These are phyloP conservation scores for Rubia occidens DNA, from an alignment of 305 asterid species.

Conservation along the genomic window DNA sequence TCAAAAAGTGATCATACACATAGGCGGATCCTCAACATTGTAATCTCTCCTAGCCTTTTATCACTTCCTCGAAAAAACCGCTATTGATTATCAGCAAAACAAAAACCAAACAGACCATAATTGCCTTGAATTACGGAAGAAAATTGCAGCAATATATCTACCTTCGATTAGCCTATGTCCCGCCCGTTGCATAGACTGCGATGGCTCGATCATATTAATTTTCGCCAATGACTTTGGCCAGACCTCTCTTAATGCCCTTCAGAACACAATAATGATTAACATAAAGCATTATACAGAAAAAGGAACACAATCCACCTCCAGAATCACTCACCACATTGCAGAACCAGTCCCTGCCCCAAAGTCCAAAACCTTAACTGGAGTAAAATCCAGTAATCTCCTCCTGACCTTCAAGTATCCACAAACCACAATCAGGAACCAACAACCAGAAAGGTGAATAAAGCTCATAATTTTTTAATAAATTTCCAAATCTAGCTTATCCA, in stretches of 20 bases:
- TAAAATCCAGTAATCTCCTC: slow-evolving; percentile 70
- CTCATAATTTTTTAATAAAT: slow-evolving; percentile 2
- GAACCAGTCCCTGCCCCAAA: slow-evolving; percentile 98
- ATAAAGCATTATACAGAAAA: not conserved
- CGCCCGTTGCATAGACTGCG: slow-evolving; percentile 94
- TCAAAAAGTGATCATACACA: not conserved
- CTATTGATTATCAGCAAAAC: not conserved
- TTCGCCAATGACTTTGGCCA: slow-evolving; percentile 69
- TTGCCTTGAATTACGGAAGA: slow-evolving; percentile 8
- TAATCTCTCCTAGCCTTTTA: not conserved
- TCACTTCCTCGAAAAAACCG: not conserved
- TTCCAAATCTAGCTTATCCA: too few species aligned
- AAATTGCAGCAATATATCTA: slow-evolving; percentile 14
- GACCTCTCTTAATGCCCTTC: slow-evolving; percentile 84
- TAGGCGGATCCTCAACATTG: not conserved
- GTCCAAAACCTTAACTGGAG: slow-evolving; percentile 79
- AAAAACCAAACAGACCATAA: not conserved
- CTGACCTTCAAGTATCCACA: slow-evolving; percentile 40
- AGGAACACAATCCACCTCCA: not conserved
- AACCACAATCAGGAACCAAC: not conserved
- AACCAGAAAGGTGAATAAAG: not conserved
- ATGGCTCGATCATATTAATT: slow-evolving; percentile 87
- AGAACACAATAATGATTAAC: slow-evolving; percentile 16
- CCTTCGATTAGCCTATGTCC: slow-evolving; percentile 77
- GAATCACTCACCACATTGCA: slow-evolving; percentile 68